Conservation (phyloP, 2,329 filamentous ascomycete genomes). For the Chrysosporium queenslandicum region DNA sequence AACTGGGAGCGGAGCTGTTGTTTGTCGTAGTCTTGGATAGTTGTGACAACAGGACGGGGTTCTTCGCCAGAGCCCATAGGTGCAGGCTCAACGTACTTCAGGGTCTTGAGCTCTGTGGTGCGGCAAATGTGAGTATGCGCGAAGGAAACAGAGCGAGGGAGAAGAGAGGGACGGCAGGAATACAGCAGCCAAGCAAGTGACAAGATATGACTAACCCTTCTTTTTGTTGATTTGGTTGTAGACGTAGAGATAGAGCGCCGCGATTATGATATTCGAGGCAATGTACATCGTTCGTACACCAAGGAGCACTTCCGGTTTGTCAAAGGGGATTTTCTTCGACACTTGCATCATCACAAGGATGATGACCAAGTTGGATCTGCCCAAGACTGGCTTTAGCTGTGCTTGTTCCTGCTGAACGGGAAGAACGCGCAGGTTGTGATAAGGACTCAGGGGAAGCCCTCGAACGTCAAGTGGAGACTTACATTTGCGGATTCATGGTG, state of each 20-base stretch:
- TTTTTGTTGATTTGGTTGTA: constrained; percentile 84
- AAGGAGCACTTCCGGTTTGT: constrained; percentile 64
- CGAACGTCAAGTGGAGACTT: constrained; percentile 5
- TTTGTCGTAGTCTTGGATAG: constrained; percentile 87
- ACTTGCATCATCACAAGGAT: constrained; percentile 98
- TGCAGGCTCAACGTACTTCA: constrained; percentile 96
- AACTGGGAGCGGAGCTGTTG: constrained; percentile 73
- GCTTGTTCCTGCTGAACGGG: not conserved
- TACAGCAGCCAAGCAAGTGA: not conserved
- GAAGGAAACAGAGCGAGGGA: not conserved
- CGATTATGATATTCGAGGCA: constrained; percentile 71
- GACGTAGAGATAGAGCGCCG: constrained; percentile 73
- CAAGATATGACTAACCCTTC: constrained; percentile 59
- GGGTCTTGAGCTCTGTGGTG: constrained; percentile 73
- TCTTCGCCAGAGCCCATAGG: constrained; percentile 90
- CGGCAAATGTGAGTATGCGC: not conserved
- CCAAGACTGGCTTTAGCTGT: constrained; percentile 18
- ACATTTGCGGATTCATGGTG: constrained; percentile 26
- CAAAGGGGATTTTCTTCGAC: constrained; percentile 89
- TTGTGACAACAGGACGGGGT: constrained; percentile 92
- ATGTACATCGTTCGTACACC: constrained; percentile 56
- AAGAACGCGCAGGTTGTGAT: not conserved
- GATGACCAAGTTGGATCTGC: constrained; percentile 83
- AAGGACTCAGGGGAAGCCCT: not conserved
- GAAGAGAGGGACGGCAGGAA: too few species aligned